These are phyloP conservation scores for Naganishia onofrii DNA, from an alignment of 768 basidiomycete species.

Conservation along the genomic window DNA sequence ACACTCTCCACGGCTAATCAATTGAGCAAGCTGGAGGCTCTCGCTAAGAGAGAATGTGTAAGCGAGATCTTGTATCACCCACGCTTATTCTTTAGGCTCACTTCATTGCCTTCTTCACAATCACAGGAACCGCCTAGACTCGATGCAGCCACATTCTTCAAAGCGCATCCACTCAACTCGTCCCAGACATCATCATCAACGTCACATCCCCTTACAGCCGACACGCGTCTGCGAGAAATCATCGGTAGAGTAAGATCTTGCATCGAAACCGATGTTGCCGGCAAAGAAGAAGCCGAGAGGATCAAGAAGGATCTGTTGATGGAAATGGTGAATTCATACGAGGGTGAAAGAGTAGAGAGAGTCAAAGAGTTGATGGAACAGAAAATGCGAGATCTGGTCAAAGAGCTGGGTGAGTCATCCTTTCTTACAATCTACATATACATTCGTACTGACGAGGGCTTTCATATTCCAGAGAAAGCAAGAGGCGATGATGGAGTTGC, in stretches of 20 bases:
- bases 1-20: conserved; percentile 46
- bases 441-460: not conserved
- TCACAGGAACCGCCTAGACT: conserved; percentile 42
- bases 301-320: conserved; percentile 18
- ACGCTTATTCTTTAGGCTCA: not conserved
- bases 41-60: conserved; percentile 40
- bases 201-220: conserved; percentile 46
- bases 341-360: conserved; percentile 38
- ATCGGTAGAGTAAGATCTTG: conserved; percentile 37
- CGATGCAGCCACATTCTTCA: conserved; percentile 46
- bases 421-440: too few species aligned
- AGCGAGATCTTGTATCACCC: conserved; percentile 4
- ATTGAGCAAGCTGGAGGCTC: conserved; percentile 40
- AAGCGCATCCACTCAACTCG: conserved; percentile 20
- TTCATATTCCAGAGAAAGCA: not conserved
- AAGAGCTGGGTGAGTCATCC: conserved; percentile 35
- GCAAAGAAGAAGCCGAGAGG: conserved; percentile 35
- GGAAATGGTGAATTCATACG: conserved; percentile 30
- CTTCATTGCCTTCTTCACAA: not conserved
- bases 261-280: conserved; percentile 34
- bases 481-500: not conserved
- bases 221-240: conserved; percentile 40
- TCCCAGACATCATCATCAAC: conserved; percentile 42
- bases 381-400: conserved; percentile 46
- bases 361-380: conserved; percentile 40